Percentiles rank a stretch among this genome's conserved stretches.
Conservation (phyloP, 2,329 filamentous ascomycete genomes). For the Pyricularia pennisetigena region DNA sequence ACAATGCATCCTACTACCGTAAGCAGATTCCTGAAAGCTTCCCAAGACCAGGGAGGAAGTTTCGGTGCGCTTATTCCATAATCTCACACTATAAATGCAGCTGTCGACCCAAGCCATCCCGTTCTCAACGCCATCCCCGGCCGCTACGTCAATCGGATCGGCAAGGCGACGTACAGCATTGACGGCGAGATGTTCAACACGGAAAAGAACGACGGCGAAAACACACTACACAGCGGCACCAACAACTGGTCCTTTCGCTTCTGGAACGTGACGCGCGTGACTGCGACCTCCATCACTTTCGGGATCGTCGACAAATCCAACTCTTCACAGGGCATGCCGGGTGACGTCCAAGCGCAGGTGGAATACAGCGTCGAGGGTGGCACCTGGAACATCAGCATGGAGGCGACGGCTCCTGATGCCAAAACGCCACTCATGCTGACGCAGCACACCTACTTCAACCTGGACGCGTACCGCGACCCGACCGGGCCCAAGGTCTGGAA, state of each 20-base stretch:
- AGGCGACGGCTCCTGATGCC: conserved; percentile 41
- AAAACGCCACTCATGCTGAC: conserved; percentile 50
- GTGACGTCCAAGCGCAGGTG: conserved; percentile 48
- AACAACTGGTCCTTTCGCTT: conserved; percentile 42
- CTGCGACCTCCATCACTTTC: conserved; percentile 48
- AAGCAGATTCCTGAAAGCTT: conserved; percentile 7
- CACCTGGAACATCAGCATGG: conserved; percentile 51
- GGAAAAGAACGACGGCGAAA: conserved; percentile 40
- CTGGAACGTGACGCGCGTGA: background rate
- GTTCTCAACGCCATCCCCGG: conserved; percentile 54
- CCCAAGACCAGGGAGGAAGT: background rate
- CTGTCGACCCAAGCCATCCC: conserved; percentile 39
- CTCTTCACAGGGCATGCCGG: conserved; percentile 50
- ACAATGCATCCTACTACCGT: conserved; percentile 49
- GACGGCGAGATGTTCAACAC: conserved; percentile 42
- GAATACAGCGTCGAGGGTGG: conserved; percentile 51
- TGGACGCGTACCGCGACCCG: conserved; percentile 53
- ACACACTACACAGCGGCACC: conserved; percentile 48
- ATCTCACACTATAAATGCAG: conserved; percentile 13
- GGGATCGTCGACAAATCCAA: conserved; percentile 49
- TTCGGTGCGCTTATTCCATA: background rate
- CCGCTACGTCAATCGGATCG: conserved; percentile 56
- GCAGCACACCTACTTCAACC: conserved; percentile 60
- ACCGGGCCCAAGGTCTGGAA: conserved; percentile 45
- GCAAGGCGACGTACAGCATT: conserved; percentile 44